Conservation (phyloP, 441 rosid genomes). For the Raphanus hybrid region DNA sequence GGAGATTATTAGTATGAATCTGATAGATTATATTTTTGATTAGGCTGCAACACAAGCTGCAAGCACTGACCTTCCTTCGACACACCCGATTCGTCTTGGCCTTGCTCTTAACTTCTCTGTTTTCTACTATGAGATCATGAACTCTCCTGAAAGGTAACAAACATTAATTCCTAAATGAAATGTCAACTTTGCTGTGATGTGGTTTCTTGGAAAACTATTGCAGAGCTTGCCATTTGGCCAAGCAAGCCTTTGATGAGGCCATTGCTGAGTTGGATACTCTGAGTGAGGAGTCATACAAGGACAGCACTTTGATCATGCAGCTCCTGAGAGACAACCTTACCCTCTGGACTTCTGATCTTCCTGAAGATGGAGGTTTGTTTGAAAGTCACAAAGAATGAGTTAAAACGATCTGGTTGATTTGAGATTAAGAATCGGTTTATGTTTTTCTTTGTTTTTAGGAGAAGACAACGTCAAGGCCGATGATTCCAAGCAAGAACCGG, state of each 20-base stretch:
- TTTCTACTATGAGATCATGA: conserved; percentile 97
- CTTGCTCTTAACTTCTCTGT: conserved; percentile 99
- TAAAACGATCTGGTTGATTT: background rate
- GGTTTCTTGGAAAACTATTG: conserved; percentile 21
- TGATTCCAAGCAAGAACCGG: conserved; percentile 58
- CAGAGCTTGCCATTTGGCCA: conserved; percentile 99
- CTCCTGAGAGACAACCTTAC: conserved; percentile 98
- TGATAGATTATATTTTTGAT: background rate
- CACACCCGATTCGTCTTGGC: conserved; percentile 98
- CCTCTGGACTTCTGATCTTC: conserved; percentile 99
- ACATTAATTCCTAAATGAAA: background rate
- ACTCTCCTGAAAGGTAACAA: conserved; percentile 86
- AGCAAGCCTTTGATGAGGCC: conserved; percentile 98
- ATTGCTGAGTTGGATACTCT: conserved; percentile 95
- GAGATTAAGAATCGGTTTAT: background rate
- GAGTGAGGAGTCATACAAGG: conserved; percentile 98
- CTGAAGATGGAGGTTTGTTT: conserved; percentile 90
- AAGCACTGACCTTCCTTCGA: conserved; percentile 89
- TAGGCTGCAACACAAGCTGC: conserved; percentile 93
- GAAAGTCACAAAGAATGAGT: background rate
- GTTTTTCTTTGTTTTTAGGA: conserved; percentile 49
- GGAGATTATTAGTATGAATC: too few species aligned
- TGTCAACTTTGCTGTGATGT: conserved; percentile 1
- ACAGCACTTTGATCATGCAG: conserved; percentile 97
- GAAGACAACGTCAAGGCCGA: conserved; percentile 77